phyloP scores from a whole-genome alignment of 164 flowering plant genomes.

The Paratinospora sagittata region DNA sequence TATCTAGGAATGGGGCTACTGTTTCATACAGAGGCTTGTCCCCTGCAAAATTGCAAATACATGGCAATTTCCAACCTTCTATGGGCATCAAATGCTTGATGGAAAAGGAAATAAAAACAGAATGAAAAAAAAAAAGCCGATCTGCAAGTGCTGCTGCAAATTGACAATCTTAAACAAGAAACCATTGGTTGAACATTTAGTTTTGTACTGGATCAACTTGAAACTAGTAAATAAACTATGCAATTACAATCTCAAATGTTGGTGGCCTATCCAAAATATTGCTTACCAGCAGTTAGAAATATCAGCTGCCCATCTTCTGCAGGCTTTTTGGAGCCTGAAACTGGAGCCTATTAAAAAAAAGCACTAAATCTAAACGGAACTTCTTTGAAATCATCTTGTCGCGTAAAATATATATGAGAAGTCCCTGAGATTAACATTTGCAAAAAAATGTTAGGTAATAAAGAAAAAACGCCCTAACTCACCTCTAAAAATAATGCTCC shows the following conservation, averaged over 20 bases:
- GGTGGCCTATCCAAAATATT: slow-evolving; percentile 4
- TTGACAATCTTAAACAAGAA: no score
- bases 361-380: slow-evolving; percentile 16
- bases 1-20: slow-evolving; percentile 61
- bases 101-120: no score
- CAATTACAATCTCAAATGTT: background rate
- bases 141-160: no score
- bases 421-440: background rate
- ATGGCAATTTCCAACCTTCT: slow-evolving; percentile 13
- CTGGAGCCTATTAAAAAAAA: slow-evolving; percentile 71
- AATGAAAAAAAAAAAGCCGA: no score
- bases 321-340: slow-evolving; percentile 98
- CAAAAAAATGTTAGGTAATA: background rate
- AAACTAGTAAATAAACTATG: no score
- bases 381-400: slow-evolving; percentile 13
- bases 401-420: background rate
- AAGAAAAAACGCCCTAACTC: slow-evolving; percentile 4
- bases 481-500: slow-evolving; percentile 93
- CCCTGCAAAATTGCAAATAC: slow-evolving; percentile 45
- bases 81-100: no score
- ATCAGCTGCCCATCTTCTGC: slow-evolving; percentile 94
- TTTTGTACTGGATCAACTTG: no score
- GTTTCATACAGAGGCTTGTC: slow-evolving; percentile 68
- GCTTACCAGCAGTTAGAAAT: slow-evolving; percentile 82
- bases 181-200: no score